Evolutionary conservation across 352 stramenopile species (phyloP).

Genomic region (Phytophthora tentaculata): DNA sequence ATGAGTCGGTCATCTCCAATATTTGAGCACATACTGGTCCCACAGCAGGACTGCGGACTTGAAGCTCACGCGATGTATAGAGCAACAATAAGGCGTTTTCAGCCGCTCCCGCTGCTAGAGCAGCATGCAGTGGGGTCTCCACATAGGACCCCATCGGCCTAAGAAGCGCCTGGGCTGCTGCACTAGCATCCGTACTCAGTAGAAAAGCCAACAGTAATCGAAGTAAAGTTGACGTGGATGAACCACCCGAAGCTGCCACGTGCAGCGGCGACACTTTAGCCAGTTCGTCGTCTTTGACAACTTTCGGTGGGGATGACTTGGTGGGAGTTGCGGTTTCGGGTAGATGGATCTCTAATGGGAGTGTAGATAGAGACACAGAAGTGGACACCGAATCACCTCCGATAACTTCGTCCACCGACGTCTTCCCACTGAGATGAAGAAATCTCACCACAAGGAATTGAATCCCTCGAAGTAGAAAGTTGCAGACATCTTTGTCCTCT

Average conservation of each 20-base stretch:
- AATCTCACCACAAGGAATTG: slow-evolving; percentile 33
- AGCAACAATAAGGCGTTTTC: slow-evolving; percentile 56
- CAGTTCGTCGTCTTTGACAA: slow-evolving; percentile 49
- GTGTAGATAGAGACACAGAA: slow-evolving; percentile 27
- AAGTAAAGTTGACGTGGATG: slow-evolving; percentile 43
- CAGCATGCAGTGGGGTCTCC: slow-evolving; percentile 56
- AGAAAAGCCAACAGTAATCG: slow-evolving; percentile 53
- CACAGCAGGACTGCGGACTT: slow-evolving; percentile 20
- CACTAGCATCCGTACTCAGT: slow-evolving; percentile 13
- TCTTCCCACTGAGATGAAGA: slow-evolving; percentile 26
- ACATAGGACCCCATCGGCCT: slow-evolving; percentile 24
- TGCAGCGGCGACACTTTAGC: slow-evolving; percentile 47
- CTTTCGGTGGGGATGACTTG: slow-evolving; percentile 21
- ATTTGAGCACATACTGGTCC: slow-evolving; percentile 30
- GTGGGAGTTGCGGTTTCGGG: slow-evolving; percentile 24
- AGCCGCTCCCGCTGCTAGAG: slow-evolving; percentile 42
- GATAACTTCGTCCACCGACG: slow-evolving; percentile 24
- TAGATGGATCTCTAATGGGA: slow-evolving; percentile 43
- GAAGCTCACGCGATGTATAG: slow-evolving; percentile 36
- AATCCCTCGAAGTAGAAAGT: slow-evolving; percentile 33
- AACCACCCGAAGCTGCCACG: slow-evolving; percentile 46
- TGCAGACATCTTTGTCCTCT: slow-evolving; percentile 14
- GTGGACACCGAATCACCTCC: slow-evolving; percentile 4
- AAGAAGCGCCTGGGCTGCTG: slow-evolving; percentile 29
- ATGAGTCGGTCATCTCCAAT: slow-evolving; percentile 34